Conservation (phyloP, 2,329 filamentous ascomycete genomes). For the Esteya vermicola region DNA sequence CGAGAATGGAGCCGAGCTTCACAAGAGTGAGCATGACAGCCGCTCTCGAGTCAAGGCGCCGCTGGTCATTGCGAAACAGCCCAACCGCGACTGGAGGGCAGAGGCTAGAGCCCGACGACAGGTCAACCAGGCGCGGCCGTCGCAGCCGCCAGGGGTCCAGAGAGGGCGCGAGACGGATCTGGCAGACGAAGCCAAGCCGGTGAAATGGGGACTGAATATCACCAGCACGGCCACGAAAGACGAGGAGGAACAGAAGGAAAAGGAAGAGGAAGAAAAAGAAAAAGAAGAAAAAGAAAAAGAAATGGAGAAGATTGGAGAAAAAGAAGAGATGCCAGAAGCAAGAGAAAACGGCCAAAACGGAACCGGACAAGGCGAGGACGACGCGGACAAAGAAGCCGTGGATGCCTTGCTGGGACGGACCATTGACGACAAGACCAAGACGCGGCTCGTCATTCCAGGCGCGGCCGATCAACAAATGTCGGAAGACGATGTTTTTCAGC, state of each 20-base stretch:
- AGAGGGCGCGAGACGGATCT: constrained; percentile 12
- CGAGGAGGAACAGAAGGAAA: neutral
- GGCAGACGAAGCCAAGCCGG: constrained; percentile 19
- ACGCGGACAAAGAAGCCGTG: constrained; percentile 10
- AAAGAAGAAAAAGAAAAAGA: neutral
- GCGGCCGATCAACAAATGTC: constrained; percentile 26
- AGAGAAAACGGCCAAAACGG: neutral
- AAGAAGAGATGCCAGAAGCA: neutral
- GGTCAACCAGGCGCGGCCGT: neutral
- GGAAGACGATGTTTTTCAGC: constrained; percentile 55
- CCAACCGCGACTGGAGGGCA: constrained; percentile 18
- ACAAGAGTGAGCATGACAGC: constrained; percentile 8
- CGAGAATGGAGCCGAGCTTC: constrained; percentile 12
- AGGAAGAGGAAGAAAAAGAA: neutral
- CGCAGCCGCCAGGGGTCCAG: neutral
- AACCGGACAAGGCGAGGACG: neutral
- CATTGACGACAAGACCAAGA: constrained; percentile 4
- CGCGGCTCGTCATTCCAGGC: constrained; percentile 9
- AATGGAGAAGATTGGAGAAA: constrained; percentile 1
- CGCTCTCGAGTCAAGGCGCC: constrained; percentile 6
- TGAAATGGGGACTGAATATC: constrained; percentile 23
- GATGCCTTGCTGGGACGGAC: constrained; percentile 10
- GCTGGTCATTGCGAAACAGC: constrained; percentile 14
- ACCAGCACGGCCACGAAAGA: constrained; percentile 9
- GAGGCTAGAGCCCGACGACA: constrained; percentile 14